Base-by-base conservation (phyloP, 2,329 filamentous ascomycete species). In the Grosmannia penicillata region DNA sequence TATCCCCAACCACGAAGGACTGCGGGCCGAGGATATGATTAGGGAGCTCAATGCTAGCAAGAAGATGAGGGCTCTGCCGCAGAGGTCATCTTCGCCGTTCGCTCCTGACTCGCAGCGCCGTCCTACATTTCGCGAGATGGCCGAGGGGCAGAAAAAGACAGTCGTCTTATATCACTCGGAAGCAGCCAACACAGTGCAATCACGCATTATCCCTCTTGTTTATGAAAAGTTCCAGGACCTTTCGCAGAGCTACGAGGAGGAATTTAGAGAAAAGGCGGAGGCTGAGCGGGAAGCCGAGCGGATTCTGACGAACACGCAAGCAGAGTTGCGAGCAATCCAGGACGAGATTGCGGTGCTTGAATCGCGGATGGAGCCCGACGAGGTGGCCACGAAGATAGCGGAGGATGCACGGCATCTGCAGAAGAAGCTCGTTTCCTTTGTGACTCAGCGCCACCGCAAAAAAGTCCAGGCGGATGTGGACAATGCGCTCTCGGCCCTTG, bases 21-120 rank as follows among this genome's bases (percentile, higher is more conserved):
- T 93, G 45, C 82, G 83, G 1, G 86, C 86, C 10, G 83, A 93
- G 50, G 80, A 89, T 46, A 66, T 94, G 37, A 85, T 94, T 48
- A 78, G 82, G 52, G 69, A 78, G 43, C 56, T 80, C 27, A 91
- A 93, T 43, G 76, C 75, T 1, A 69, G 68, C 2, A 68, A 75
- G 57, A 75, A 80, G 44, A 71, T 79, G 36, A 72, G 78, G 38
- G 65, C 70, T 13, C 67, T 70, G 6, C 78, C 77, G 11, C 74
- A 83, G 43, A 68, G 82, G 7, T 93, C 86, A 1, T 93, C 86
- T 0, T 87, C 63, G 41, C 79, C 67, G 25, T 84, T 68, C 62
- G 75, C 68, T 48, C 72, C 65, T 46, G 76, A 73, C 51, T 78
- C 65, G 45, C 72, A 66, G 57, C 70, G 58, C 47, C 72, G 60